phyloP scores from a whole-genome alignment of 345 rosid genomes.

The Euphorbia peplus region DNA sequence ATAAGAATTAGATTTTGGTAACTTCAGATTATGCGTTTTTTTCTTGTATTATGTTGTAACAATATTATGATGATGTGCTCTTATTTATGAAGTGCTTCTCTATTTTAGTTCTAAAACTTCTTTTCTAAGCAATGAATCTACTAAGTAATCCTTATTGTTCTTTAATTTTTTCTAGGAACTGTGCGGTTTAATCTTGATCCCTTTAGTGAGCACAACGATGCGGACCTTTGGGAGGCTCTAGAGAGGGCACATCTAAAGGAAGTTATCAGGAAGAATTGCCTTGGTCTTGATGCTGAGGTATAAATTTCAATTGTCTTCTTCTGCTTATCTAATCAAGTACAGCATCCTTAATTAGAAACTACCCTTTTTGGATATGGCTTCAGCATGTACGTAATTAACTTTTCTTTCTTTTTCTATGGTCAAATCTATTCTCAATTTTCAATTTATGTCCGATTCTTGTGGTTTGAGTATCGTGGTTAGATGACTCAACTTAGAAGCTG shows the following conservation, averaged over 20 bases:
- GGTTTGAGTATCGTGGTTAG: no score
- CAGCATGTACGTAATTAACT: not conserved
- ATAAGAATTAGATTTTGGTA: not conserved
- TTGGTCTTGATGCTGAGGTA: constrained; percentile 94
- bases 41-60: not conserved
- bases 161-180: constrained; percentile 47
- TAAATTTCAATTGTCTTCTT: not conserved
- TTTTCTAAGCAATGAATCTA: not conserved
- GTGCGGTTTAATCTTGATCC: constrained; percentile 98
- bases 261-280: constrained; percentile 65
- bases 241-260: constrained; percentile 98
- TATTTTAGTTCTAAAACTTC: not conserved
- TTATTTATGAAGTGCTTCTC: not conserved
- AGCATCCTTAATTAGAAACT: not conserved
- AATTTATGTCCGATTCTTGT: no score
- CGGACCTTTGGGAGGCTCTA: constrained; percentile 95
- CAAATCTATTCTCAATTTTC: no score
- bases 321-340: not conserved
- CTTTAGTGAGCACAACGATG: constrained; percentile 91
- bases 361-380: not conserved
- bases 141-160: not conserved
- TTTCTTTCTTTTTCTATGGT: no score
- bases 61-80: not conserved
- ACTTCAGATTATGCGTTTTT: not conserved
- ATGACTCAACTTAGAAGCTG: no score